Evolutionary conservation across 1,284 basidiomycete species (phyloP), one percentile per base, ranked within the genome.

Genomic region (Albatrellus sp.): DNA sequence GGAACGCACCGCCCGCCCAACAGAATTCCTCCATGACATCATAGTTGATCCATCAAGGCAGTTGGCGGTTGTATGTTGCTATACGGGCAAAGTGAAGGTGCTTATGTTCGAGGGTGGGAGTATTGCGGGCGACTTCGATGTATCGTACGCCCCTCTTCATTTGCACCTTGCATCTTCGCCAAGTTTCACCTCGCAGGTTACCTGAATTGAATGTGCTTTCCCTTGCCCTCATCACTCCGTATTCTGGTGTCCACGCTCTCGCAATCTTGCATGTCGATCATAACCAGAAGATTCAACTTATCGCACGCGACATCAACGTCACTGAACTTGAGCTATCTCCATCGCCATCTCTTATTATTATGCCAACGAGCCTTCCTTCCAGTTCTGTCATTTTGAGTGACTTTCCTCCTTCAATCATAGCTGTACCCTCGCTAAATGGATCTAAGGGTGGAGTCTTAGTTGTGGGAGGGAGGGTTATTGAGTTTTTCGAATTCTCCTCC

Each of bases 131-230:
- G 72, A 80, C 31, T 77, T 75, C 49, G 83, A 88, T 54, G 67
- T 72, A 46, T 69, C 72, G 85, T 87, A 55, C 53, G 80, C 67
- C 43, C 8, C 24, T 17, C 42, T 16, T 46, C n/a, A 14, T 45
- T 20, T 12, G 16, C 29, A 40, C 17, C 5, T 33, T 41, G 8
- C 34, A 38, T 12, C 36, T 33, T 14, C 33, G 41, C 46, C 16
- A 41, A 36, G 42, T 52, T 16, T 28, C 33, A 24, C 41, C 5
- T 48, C 42, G 11, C 51, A 91, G 88, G 43, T 58, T 90, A 33
- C 73, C 77, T 5, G 88, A 92, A 54, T 63, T 86, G 46, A 89
- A 81, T 53, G 63, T 93, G 2, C 66, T 90, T 16, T 73, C 80
- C 12, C 56, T 90, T 16, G 66, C 73, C 1, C 87, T 91, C 62